Evolutionary conservation across 2,329 filamentous ascomycete genomes (phyloP).

Genomic region (Fusarium tanahbumbuense): DNA sequence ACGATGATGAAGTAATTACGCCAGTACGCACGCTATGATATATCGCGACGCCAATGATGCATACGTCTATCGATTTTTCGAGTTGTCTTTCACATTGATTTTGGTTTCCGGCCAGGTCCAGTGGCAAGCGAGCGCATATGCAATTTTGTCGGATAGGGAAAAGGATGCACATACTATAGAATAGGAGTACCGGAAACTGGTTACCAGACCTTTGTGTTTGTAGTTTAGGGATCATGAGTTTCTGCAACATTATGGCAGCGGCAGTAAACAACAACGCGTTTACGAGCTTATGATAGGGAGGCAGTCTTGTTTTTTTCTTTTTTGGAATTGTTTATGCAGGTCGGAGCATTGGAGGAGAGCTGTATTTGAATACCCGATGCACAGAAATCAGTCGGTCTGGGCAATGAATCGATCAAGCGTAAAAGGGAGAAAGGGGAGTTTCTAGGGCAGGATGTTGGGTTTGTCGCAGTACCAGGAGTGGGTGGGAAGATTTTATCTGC

Average conservation of each 20-base stretch:
- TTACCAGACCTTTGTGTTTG: conserved; percentile 28
- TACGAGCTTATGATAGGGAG: conserved; percentile 25
- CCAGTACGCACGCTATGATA: conserved; percentile 24
- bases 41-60: conserved; percentile 1
- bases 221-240: conserved; percentile 13
- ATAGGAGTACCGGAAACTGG: conserved; percentile 33
- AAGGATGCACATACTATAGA: conserved; percentile 36
- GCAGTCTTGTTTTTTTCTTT: conserved; percentile 2
- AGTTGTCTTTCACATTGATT: conserved; percentile 24
- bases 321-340: conserved; percentile 28
- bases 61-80: conserved; percentile 33
- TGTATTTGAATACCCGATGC: conserved; percentile 34
- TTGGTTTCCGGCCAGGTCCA: conserved; percentile 20
- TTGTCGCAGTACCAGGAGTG: neutral
- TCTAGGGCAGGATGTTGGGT: neutral
- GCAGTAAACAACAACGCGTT: conserved; percentile 29
- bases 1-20: conserved; percentile 33
- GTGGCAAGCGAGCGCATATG: conserved; percentile 32
- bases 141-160: conserved; percentile 29
- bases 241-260: conserved; percentile 20
- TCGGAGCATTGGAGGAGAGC: conserved; percentile 23
- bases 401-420: neutral
- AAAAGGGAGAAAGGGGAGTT: conserved; percentile 2
- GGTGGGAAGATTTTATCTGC: neutral
- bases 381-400: neutral